Conservation (phyloP, 768 basidiomycete species). For the Kwoniella heveanensis region DNA sequence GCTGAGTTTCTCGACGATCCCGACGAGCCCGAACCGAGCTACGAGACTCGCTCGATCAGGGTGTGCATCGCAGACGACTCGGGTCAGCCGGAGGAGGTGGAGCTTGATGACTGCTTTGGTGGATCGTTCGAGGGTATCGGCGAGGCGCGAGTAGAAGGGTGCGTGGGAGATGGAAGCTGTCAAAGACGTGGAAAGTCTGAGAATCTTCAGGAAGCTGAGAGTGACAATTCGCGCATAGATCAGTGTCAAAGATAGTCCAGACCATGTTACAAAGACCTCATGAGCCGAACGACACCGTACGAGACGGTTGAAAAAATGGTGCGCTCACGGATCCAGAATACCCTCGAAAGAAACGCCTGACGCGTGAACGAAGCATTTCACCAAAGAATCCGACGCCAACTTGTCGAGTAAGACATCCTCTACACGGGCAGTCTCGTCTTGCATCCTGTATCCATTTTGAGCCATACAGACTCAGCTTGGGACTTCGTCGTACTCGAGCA, state of each 20-base stretch:
- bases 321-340: constrained; percentile 54
- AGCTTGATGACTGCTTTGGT: constrained; percentile 86
- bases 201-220: constrained; percentile 74
- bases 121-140: constrained; percentile 72
- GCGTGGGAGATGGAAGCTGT: constrained; percentile 78
- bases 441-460: constrained; percentile 77
- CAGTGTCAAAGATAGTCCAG: too few species aligned
- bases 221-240: too few species aligned
- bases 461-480: too few species aligned
- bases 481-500: too few species aligned
- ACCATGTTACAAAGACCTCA: too few species aligned
- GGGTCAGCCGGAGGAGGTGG: constrained; percentile 81
- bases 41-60: constrained; percentile 81
- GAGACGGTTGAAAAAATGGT: too few species aligned
- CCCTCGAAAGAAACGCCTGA: constrained; percentile 51
- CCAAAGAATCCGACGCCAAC: constrained; percentile 79
- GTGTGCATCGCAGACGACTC: constrained; percentile 83
- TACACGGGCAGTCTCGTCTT: constrained; percentile 91
- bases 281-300: too few species aligned
- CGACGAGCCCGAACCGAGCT: constrained; percentile 76
- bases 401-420: constrained; percentile 85
- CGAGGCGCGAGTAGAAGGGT: constrained; percentile 81
- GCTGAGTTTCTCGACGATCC: constrained; percentile 77
- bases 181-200: constrained; percentile 72
- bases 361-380: constrained; percentile 67